Percentiles rank a stretch among this genome's conserved stretches.
phyloP scores from a whole-genome alignment of 345 rosid genomes.

The Populus pruinosa region DNA sequence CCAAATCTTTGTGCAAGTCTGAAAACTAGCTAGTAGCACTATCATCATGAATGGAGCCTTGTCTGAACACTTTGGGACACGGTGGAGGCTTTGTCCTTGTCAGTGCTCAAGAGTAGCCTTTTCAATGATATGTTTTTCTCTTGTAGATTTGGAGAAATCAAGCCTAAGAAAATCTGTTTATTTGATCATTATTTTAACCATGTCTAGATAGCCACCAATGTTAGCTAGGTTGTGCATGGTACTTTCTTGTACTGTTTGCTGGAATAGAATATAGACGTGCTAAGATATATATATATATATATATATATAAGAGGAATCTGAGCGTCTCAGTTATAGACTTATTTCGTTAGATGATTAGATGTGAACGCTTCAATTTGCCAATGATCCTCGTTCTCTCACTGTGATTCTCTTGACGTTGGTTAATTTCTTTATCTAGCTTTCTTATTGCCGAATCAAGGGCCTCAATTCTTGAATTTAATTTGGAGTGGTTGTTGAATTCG shows the following conservation, averaged over 20 bases:
- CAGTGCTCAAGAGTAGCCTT: background rate
- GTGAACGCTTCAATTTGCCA: slow-evolving; percentile 3
- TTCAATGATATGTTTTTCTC: slow-evolving; percentile 16
- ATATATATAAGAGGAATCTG: background rate
- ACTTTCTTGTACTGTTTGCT: slow-evolving; percentile 28
- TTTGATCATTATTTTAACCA: slow-evolving; percentile 11
- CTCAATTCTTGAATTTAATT: slow-evolving; percentile 3
- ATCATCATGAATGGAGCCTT: slow-evolving; percentile 22
- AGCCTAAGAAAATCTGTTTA: slow-evolving; percentile 17
- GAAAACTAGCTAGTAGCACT: slow-evolving; percentile 8
- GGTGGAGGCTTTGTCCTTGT: slow-evolving; percentile 30
- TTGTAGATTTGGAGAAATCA: slow-evolving; percentile 18
- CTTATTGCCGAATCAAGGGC: background rate
- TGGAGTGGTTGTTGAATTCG: background rate
- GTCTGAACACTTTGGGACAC: slow-evolving; percentile 30
- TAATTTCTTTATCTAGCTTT: background rate
- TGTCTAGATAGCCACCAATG: slow-evolving; percentile 21
- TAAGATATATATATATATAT: background rate
- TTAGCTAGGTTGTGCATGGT: slow-evolving; percentile 10
- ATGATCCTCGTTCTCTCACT: background rate
- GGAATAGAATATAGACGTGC: slow-evolving; percentile 1
- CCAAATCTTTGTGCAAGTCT: slow-evolving; percentile 8
- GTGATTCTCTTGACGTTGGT: background rate
- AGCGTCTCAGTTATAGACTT: background rate
- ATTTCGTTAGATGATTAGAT: background rate